Base-by-base conservation (phyloP, 345 rosid species). In the Eucalyptus brandiana region DNA sequence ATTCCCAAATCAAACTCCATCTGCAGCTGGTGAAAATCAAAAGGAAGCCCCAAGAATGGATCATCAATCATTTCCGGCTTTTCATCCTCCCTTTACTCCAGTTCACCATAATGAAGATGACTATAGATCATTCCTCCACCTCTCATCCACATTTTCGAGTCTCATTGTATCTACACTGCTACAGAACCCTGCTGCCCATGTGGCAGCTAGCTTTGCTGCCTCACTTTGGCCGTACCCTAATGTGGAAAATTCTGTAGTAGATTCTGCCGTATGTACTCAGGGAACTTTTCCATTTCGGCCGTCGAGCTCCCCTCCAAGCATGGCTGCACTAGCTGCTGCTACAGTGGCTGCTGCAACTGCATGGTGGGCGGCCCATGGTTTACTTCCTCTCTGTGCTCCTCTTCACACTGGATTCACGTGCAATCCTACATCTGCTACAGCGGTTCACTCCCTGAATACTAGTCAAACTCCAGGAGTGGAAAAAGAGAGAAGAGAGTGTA, bases 291-390 rank as follows among this genome's bases (percentile, higher is more conserved):
- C 91, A 89, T 88, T 93, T 86, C 87, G 91, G 85, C 96, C 92
- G 88, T 91, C 92, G 89, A 93, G 90, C 92, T 91, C 95, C 87
- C 91, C 92, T 88, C 94, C 98, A 32, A 91, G 94, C 92, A 90
- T 94, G 94, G 94, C 96, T 86, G 96, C 96, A 83, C 92, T 97
- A 91, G 98, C 96, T 83, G 97, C 96, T 90, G 96, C 99, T 87
- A 97, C 97, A 69, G 97, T 97, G 85, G 97, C 98, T 80, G 99
- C 99, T 91, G 99, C 99, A 89, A 94, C 96, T 90, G 98, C 99
- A 51, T 97, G 99, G 99, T 97, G 99, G 99, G 96, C 97, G 44
- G 97, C 99, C 86, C 97, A 97, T 87, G 99, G 99, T 51, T 87
- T 97, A 89, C 94, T 96, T 90, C 98, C 98, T 80, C 51, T 95